These are phyloP conservation scores for Syzygium aromaticum DNA, from an alignment of 345 rosid species.

Conservation along the genomic window DNA sequence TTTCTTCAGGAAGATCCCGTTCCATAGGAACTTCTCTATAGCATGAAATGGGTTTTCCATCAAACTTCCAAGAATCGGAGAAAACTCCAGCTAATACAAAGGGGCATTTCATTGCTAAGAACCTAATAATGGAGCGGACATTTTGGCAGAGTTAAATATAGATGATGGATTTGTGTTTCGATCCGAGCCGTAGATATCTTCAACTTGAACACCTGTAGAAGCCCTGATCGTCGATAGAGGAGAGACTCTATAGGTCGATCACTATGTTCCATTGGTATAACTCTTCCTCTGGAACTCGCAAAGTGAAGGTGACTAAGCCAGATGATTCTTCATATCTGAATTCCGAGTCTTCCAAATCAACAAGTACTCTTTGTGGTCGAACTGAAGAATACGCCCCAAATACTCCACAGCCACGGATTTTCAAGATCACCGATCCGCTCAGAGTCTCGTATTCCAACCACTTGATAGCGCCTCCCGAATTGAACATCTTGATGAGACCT, in stretches of 20 bases:
- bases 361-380: slow-evolving; percentile 26
- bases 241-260: slow-evolving; percentile 9
- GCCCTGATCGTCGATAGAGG: not conserved
- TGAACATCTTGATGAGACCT: slow-evolving; percentile 50
- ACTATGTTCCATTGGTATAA: slow-evolving; percentile 42
- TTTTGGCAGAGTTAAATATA: not conserved
- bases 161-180: not conserved
- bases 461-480: slow-evolving; percentile 51
- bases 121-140: not conserved
- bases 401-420: slow-evolving; percentile 36
- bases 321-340: slow-evolving; percentile 27
- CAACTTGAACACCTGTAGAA: not conserved
- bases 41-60: not conserved
- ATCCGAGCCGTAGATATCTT: not conserved
- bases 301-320: slow-evolving; percentile 29
- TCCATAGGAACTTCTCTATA: not conserved
- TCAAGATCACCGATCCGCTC: slow-evolving; percentile 11
- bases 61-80: not conserved
- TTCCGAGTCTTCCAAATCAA: slow-evolving; percentile 23
- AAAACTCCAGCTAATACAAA: not conserved
- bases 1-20: not conserved
- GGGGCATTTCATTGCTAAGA: not conserved
- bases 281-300: slow-evolving; percentile 37
- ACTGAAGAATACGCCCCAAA: slow-evolving; percentile 43
- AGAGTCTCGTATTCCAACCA: slow-evolving; percentile 23